Evolutionary conservation across 345 rosid genomes (phyloP).

Genomic region (Euphorbia pulcherrima): DNA sequence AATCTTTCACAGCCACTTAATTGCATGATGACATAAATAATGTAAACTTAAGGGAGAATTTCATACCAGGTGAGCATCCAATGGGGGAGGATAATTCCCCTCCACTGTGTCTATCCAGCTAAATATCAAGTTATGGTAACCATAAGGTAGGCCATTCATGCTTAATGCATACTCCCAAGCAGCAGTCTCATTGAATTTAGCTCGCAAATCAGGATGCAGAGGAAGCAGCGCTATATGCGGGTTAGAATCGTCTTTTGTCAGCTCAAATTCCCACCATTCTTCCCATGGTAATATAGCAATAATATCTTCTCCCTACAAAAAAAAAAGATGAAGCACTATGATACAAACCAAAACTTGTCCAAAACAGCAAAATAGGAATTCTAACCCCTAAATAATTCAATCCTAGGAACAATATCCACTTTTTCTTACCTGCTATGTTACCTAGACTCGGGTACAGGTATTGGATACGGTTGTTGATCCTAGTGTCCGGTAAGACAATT

Average conservation of each 20-base stretch:
- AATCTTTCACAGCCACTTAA: neutral
- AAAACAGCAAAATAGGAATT: neutral
- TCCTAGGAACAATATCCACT: neutral
- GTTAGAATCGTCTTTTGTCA: slow-evolving; percentile 75
- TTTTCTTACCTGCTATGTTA: no score
- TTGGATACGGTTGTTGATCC: no score
- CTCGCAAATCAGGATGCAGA: slow-evolving; percentile 77
- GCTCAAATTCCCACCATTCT: slow-evolving; percentile 99
- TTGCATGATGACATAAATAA: no score
- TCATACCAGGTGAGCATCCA: slow-evolving; percentile 90
- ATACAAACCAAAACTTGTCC: neutral
- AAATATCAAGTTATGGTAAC: slow-evolving; percentile 95
- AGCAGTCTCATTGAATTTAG: slow-evolving; percentile 85
- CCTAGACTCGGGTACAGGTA: no score
- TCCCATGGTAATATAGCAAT: slow-evolving; percentile 89
- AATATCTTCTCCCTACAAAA: slow-evolving; percentile 75
- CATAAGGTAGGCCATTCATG: slow-evolving; percentile 88
- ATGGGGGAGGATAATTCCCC: slow-evolving; percentile 90
- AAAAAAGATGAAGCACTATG: slow-evolving; percentile 3
- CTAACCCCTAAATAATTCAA: neutral
- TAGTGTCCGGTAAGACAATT: no score
- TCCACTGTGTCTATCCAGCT: slow-evolving; percentile 94
- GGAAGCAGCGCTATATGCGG: slow-evolving; percentile 95
- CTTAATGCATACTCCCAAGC: slow-evolving; percentile 94
- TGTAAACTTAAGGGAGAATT: no score